Conservation (phyloP, 2,329 filamentous ascomycete genomes). For the Gliomastix tumulicola region DNA sequence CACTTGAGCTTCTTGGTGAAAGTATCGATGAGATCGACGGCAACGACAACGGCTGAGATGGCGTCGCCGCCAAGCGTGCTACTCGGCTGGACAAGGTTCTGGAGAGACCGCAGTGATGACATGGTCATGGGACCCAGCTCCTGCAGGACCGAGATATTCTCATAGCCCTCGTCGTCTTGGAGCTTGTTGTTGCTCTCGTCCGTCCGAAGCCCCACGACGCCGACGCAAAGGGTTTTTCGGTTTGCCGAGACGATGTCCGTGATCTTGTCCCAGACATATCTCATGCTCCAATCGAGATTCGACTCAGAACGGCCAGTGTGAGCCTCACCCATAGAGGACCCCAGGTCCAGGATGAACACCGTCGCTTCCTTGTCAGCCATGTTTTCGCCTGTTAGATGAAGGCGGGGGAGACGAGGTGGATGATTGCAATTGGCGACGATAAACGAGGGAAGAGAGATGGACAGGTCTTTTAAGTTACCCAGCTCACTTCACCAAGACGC, state of each 20-base stretch:
- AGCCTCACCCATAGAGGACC: constrained; percentile 71
- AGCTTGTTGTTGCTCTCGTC: constrained; percentile 68
- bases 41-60: constrained; percentile 81
- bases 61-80: constrained; percentile 67
- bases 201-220: constrained; percentile 79
- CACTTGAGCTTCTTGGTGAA: constrained; percentile 80
- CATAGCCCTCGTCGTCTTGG: constrained; percentile 64
- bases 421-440: no score
- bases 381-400: no score
- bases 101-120: constrained; percentile 60
- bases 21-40: constrained; percentile 75
- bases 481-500: no score
- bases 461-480: no score
- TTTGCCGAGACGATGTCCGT: constrained; percentile 62
- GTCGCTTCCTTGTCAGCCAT: constrained; percentile 95
- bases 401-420: no score
- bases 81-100: constrained; percentile 59
- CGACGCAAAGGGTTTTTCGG: constrained; percentile 60
- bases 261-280: constrained; percentile 90
- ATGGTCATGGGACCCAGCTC: constrained; percentile 54
- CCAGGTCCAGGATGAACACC: constrained; percentile 86
- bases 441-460: no score
- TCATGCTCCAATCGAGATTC: constrained; percentile 83
- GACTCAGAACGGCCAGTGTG: constrained; percentile 66
- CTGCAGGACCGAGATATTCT: constrained; percentile 76